Evolutionary conservation across 2,329 filamentous ascomycete genomes (phyloP).

Genomic region (Trichoderma aggressivum): DNA sequence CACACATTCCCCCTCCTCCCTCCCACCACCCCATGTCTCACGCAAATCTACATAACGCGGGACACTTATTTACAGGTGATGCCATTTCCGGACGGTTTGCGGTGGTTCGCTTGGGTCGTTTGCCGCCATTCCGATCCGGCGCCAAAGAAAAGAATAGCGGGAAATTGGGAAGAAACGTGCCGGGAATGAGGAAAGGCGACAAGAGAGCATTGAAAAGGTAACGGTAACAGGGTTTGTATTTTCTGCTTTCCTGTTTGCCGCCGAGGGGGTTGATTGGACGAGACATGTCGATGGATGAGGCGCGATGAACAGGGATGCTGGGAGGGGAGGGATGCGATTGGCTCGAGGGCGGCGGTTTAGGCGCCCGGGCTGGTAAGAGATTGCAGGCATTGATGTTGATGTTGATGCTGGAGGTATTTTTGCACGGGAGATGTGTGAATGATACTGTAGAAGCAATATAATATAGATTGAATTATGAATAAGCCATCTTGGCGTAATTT

Average conservation of each 20-base stretch:
- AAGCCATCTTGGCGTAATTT: background rate
- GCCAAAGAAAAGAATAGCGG: background rate
- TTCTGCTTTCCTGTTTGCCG: background rate
- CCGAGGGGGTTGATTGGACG: constrained; percentile 6
- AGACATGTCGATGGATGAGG: background rate
- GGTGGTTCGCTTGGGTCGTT: background rate
- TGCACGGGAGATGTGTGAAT: background rate
- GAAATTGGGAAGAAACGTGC: background rate
- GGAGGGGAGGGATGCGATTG: constrained; percentile 9
- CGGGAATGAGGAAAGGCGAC: background rate
- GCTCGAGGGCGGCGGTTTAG: background rate
- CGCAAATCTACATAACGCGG: background rate
- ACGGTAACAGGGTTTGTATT: background rate
- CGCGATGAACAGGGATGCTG: background rate
- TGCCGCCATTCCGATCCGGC: background rate
- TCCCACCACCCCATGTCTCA: constrained; percentile 4
- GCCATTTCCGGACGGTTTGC: background rate
- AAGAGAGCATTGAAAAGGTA: background rate
- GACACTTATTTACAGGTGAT: background rate
- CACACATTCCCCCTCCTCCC: background rate
- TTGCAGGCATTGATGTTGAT: background rate
- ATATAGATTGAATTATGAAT: background rate
- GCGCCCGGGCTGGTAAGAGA: background rate
- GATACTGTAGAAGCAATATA: background rate
- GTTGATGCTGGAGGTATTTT: background rate